phyloP scores from a whole-genome alignment of 2,329 filamentous ascomycete species.

The Niveomyces coronatus region DNA sequence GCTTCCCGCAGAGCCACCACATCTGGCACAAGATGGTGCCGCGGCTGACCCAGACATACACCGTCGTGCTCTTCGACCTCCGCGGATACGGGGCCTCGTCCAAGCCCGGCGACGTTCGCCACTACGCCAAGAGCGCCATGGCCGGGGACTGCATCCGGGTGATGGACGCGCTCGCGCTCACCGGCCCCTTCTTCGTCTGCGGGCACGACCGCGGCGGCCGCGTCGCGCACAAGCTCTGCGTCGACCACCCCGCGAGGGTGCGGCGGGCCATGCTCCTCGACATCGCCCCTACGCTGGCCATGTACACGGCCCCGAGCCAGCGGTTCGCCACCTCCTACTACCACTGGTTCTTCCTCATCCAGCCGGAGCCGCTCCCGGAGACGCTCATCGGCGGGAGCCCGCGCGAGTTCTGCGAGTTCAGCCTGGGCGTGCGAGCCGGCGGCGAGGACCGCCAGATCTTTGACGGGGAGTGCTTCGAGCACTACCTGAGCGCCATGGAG shows the following conservation, averaged over 20 bases:
- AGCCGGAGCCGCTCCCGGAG: constrained; percentile 40
- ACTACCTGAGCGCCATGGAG: constrained; percentile 31
- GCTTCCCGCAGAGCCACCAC: constrained; percentile 40
- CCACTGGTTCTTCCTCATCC: constrained; percentile 51
- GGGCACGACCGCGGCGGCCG: constrained; percentile 48
- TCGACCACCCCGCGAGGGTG: constrained; percentile 33
- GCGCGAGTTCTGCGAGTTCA: constrained; percentile 30
- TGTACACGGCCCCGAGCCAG: constrained; percentile 35
- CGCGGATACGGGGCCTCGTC: constrained; percentile 42
- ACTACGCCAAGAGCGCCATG: constrained; percentile 39
- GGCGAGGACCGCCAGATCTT: constrained; percentile 23
- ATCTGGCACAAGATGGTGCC: constrained; percentile 40
- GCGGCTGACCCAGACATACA: constrained; percentile 28
- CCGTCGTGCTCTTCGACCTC: constrained; percentile 35
- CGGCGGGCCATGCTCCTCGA: constrained; percentile 36
- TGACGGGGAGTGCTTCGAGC: constrained; percentile 22
- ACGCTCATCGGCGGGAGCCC: constrained; percentile 30
- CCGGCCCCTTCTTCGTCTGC: constrained; percentile 34
- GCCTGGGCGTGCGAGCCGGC: constrained; percentile 29
- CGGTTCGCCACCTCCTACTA: constrained; percentile 40
- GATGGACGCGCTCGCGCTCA: constrained; percentile 33
- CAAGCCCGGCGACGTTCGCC: constrained; percentile 26
- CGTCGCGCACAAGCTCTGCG: constrained; percentile 43
- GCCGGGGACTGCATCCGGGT: constrained; percentile 34
- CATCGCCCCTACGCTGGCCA: constrained; percentile 44